phyloP scores from a whole-genome alignment of 768 basidiomycete genomes.

The Erythrobasidium yunnanense region DNA sequence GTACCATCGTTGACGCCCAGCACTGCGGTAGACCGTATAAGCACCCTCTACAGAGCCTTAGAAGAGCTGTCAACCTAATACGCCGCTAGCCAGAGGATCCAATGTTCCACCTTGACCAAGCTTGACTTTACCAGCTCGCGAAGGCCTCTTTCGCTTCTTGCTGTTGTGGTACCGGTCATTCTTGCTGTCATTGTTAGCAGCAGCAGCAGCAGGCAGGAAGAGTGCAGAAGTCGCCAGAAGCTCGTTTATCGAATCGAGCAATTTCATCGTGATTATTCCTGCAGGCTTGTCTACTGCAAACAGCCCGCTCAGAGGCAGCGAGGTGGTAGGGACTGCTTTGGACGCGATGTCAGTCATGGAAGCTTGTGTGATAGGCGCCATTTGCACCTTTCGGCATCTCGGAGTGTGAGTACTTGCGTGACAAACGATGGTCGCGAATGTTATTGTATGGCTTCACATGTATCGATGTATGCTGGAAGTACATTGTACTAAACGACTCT shows the following conservation, averaged over 20 bases:
- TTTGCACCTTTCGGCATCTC: constrained; percentile 9
- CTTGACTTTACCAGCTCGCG: constrained; percentile 52
- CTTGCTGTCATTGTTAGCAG: constrained; percentile 34
- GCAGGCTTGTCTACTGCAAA: constrained; percentile 87
- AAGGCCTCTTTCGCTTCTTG: constrained; percentile 48
- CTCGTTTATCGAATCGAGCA: constrained; percentile 72
- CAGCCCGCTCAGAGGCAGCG: constrained; percentile 45
- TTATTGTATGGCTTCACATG: not conserved
- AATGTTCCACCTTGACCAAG: constrained; percentile 89
- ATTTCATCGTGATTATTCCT: constrained; percentile 80
- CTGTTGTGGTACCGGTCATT: constrained; percentile 34
- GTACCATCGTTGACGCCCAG: constrained; percentile 82
- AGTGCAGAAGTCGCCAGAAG: constrained; percentile 65
- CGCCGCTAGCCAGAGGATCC: constrained; percentile 92
- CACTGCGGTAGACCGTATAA: constrained; percentile 57
- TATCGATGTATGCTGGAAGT: not conserved
- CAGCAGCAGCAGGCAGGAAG: constrained; percentile 46
- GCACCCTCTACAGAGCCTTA: too few species aligned
- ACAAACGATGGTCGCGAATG: too few species aligned
- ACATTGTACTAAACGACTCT: constrained; percentile 1
- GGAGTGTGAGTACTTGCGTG: not conserved
- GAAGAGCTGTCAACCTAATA: constrained; percentile 57
- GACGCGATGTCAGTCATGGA: not conserved
- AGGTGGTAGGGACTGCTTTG: not conserved
- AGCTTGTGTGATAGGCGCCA: not conserved